Conservation (phyloP, 257 asterid genomes). For the Oldenlandia corymbosa region DNA sequence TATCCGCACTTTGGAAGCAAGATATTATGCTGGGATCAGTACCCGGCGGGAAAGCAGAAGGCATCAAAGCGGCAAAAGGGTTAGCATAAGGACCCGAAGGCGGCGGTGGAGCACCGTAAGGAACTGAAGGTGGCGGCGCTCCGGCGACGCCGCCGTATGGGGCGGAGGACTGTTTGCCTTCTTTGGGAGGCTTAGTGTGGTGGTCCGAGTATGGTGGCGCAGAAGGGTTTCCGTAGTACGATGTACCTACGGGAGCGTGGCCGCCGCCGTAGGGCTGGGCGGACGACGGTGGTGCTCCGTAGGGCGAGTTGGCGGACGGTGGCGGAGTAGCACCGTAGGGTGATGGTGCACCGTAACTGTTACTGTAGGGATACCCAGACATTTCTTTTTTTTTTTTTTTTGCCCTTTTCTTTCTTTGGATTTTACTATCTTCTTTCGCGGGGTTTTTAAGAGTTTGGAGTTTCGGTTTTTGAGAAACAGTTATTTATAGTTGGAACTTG, state of each 20-base stretch:
- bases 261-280: slow-evolving; percentile 39
- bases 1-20: slow-evolving; percentile 77
- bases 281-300: slow-evolving; percentile 27
- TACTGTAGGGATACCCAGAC: slow-evolving; percentile 60
- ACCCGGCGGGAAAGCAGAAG: slow-evolving; percentile 88
- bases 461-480: no score
- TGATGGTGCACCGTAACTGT: slow-evolving; percentile 19
- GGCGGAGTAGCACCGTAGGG: slow-evolving; percentile 7
- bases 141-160: no score
- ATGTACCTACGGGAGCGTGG: slow-evolving; percentile 7
- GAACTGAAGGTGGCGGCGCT: slow-evolving; percentile 28
- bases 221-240: slow-evolving; percentile 11
- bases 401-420: background rate
- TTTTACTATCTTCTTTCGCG: no score
- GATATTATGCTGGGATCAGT: slow-evolving; percentile 77
- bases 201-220: slow-evolving; percentile 24
- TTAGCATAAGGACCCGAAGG: slow-evolving; percentile 33
- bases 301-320: slow-evolving; percentile 1
- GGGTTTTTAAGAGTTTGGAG: no score
- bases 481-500: no score
- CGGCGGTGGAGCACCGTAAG: slow-evolving; percentile 34
- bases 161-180: slow-evolving; percentile 16
- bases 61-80: slow-evolving; percentile 62
- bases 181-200: slow-evolving; percentile 37
- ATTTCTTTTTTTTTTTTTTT: slow-evolving; percentile 23